Evolutionary conservation across 164 flowering plant species (phyloP), one percentile per base, ranked within the genome.

Genomic region (Vitis amurensis): DNA sequence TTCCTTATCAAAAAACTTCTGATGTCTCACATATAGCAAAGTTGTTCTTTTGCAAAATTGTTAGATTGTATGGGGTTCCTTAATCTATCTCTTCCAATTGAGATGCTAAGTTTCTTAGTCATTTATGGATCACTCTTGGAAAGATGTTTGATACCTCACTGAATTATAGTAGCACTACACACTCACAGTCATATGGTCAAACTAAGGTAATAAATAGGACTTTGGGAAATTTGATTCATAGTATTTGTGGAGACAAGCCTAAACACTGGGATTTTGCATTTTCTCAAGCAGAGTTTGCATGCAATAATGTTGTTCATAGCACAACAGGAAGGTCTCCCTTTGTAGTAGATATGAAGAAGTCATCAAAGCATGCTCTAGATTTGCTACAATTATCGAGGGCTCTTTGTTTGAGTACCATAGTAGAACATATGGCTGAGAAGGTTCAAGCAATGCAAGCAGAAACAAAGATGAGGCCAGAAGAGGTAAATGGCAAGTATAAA

Each of bases 111-210:
- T 60, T 67, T 23, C 17, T 53, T 1, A 61, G 71, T n/a, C 62
- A 60, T 17, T 73, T 67, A 51, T 67, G 66, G 75, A 7, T 6
- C 2, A 66, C 66, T 2, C 31, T 67, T 4, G 66, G 69, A 70
- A 11, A 3, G 5, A 1, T 13, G 23, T 59, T 58, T 59, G 65
- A 23, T 29, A 30, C 59, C 3, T n/a, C 31, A 2, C 11, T 72
- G 37, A 66, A 66, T 9, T 48, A 4, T 14, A 51, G 15, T 9
- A 72, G 27, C 53, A 27, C 66, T 0, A 6, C 10, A 0, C 66
- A 72, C 31, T 66, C 75, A 1, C 70, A 60, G 16, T 51, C 59
- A 1, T 60, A 59, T 11, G 69, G 69, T 9, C 64, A 65, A 19
- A 71, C 74, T 23, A 65, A 71, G 57, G 57, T 71, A 1, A 15